Evolutionary conservation across 2,329 filamentous ascomycete species (phyloP), one percentile per base, ranked within the genome.

Genomic region (Colletotrichum salicis): DNA sequence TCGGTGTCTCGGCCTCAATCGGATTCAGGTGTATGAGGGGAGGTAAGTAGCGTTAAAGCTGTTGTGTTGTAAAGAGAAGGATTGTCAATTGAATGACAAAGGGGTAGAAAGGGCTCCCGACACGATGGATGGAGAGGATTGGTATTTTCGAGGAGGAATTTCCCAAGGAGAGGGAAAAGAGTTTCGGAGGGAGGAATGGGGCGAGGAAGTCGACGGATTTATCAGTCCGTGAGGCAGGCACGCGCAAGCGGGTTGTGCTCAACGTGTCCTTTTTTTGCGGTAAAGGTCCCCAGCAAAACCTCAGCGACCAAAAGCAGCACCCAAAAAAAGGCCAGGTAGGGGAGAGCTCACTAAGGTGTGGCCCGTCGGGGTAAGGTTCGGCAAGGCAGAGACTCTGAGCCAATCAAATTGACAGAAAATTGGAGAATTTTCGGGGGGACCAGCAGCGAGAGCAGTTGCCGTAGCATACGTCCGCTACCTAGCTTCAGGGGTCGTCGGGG

Each of bases 211-310:
- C 61, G 71, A 58, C 64, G 52, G 73, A 67, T 74, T 74, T 73
- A 73, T 72, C 68, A 74, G 61, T 74, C 58, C 33, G 70, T 63
- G 70, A 66, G 58, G 66, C 70, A 62, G 67, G 67, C 51, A 63
- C 67, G 58, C 35, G 31, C 22, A 22, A 29, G 58, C 56, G 54
- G 69, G 52, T 66, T 72, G 54, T 70, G 66, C 63, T 74, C 73
- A 75, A 75, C 73, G 73, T 75, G 73, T 75, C 73, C 73, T 75
- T 75, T 75, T 74, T 75, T 73, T 71, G 59, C 22, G 19, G 37
- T 68, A 65, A 54, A 72, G 65, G 67, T 59, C 57, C 57, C 41
- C 58, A 37, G 56, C 52, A 58, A 62, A 57, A 45, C 67, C 45
- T 41, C 37, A 41, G 37, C 37, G 37, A 41, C 37, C 37, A 19